Conservation (phyloP, 2,329 filamentous ascomycete genomes). For the Fusarium compactum region DNA sequence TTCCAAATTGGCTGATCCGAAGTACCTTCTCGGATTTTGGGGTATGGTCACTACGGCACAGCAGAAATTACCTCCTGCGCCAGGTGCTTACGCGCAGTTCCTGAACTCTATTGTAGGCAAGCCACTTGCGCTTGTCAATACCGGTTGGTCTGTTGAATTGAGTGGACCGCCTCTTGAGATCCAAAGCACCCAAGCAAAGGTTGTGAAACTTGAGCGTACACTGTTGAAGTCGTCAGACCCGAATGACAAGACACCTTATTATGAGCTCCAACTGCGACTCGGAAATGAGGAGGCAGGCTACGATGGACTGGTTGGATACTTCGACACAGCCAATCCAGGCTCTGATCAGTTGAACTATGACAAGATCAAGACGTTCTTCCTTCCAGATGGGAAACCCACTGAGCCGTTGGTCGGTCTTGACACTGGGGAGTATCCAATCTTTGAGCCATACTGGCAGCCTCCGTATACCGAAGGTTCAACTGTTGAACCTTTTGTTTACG, state of each 20-base stretch:
- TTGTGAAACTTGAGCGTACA: neutral
- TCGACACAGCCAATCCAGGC: neutral
- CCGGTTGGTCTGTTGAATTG: conserved; percentile 56
- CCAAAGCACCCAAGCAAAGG: neutral
- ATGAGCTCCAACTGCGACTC: neutral
- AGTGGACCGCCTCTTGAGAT: no score
- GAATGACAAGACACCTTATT: neutral
- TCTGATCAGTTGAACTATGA: neutral
- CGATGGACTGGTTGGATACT: neutral
- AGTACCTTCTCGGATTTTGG: conserved; percentile 51
- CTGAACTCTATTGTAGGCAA: conserved; percentile 54
- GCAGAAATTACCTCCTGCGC: conserved; percentile 45
- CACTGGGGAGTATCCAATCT: conserved; percentile 42
- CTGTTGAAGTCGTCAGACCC: neutral
- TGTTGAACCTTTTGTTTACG: conserved; percentile 32
- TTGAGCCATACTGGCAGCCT: conserved; percentile 45
- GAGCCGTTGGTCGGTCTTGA: neutral
- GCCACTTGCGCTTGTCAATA: conserved; percentile 57
- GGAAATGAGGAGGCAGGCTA: neutral
- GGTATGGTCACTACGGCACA: conserved; percentile 53
- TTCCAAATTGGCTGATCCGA: neutral
- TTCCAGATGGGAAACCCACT: neutral
- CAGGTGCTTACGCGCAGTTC: conserved; percentile 53
- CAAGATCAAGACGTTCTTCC: neutral
- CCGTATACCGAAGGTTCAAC: conserved; percentile 30